phyloP scores from a whole-genome alignment of 2,329 filamentous ascomycete species.

The Monilinia fructicola region DNA sequence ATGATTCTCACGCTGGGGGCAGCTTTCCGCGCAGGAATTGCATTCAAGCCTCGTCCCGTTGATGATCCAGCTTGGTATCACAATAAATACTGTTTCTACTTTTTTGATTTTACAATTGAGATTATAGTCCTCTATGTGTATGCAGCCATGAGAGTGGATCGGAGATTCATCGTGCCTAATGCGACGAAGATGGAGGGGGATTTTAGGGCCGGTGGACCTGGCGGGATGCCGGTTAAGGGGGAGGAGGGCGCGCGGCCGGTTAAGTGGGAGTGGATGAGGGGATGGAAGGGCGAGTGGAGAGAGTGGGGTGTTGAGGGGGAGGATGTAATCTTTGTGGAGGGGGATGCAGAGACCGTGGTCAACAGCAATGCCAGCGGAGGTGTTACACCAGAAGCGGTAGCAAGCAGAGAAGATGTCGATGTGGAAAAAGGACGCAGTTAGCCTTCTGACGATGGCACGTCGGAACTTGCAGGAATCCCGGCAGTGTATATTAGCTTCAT shows the following conservation, averaged over 20 bases:
- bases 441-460: neutral
- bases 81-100: conserved; percentile 70
- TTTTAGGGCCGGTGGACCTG: conserved; percentile 26
- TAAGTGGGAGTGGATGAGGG: conserved; percentile 18
- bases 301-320: conserved; percentile 14
- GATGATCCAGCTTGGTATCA: conserved; percentile 43
- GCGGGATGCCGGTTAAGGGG: conserved; percentile 2
- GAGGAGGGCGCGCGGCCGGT: neutral
- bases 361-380: conserved; percentile 6
- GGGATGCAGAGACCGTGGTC: neutral
- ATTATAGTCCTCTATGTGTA: conserved; percentile 67
- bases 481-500: neutral
- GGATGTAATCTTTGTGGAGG: neutral
- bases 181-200: conserved; percentile 58
- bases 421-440: neutral
- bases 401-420: neutral
- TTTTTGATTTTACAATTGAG: conserved; percentile 77
- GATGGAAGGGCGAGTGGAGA: conserved; percentile 14
- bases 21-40: conserved; percentile 57
- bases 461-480: neutral
- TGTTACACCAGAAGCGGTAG: neutral
- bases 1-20: conserved; percentile 66
- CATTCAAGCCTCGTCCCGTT: conserved; percentile 36
- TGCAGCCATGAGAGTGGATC: conserved; percentile 68
- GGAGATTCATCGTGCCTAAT: conserved; percentile 71